Evolutionary conservation across 306 rosid genomes (phyloP).

Genomic region (peach (Prunus persica)): Prunus_persica_NCBIv2 NC_034014.1:3363001-3363500

Average conservation of each 20-base stretch:
- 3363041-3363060: not conserved
- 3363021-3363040: not conserved
- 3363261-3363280: conserved; percentile 26
- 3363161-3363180: conserved; percentile 28
- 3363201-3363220: conserved; percentile 34
- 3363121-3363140: conserved; percentile 8
- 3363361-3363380: conserved; percentile 12
- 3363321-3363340: conserved; percentile 38
- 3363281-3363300: not conserved
- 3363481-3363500: conserved; percentile 27
- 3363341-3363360: conserved; percentile 23
- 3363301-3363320: conserved; percentile 21
- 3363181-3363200: conserved; percentile 36
- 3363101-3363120: conserved; percentile 25
- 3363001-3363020: not conserved
- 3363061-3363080: conserved; percentile 32
- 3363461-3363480: not conserved
- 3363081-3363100: conserved; percentile 30
- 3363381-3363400: not conserved
- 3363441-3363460: conserved; percentile 11
- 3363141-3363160: conserved; percentile 21
- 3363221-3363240: conserved; percentile 19
- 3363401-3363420: conserved; percentile 9
- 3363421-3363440: not conserved
- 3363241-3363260: conserved; percentile 28